Evolutionary conservation across 192 early-diverging fungal species (phyloP).

Genomic region (Backusella circina): DNA sequence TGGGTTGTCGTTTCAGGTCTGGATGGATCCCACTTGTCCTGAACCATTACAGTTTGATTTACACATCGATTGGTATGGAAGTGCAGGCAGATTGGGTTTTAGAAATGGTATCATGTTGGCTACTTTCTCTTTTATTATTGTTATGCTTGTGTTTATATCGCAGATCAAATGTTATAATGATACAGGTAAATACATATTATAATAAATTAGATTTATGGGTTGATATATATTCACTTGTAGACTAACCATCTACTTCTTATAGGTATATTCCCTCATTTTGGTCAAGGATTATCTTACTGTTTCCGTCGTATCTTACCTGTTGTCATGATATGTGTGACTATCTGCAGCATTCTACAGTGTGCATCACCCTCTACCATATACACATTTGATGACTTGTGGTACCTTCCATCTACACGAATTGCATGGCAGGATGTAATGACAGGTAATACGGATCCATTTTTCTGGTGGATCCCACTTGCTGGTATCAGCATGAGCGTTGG

Average conservation of each 20-base stretch:
- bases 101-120: slow-evolving; percentile 67
- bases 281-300: slow-evolving; percentile 33
- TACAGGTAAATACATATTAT: slow-evolving; percentile 8
- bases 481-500: slow-evolving; percentile 47
- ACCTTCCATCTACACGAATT: slow-evolving; percentile 3
- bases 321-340: slow-evolving; percentile 30
- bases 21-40: slow-evolving; percentile 52
- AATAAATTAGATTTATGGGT: background rate
- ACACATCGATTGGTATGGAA: slow-evolving; percentile 64
- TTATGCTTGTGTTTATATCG: slow-evolving; percentile 46
- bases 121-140: slow-evolving; percentile 65
- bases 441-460: slow-evolving; percentile 48
- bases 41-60: slow-evolving; percentile 43
- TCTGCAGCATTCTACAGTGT: slow-evolving; percentile 37
- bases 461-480: slow-evolving; percentile 48
- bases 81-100: slow-evolving; percentile 63
- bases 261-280: slow-evolving; percentile 41
- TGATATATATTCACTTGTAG: background rate
- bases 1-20: slow-evolving; percentile 46
- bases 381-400: slow-evolving; percentile 20
- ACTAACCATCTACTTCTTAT: background rate
- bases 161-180: slow-evolving; percentile 41
- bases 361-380: slow-evolving; percentile 13
- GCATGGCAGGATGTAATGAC: slow-evolving; percentile 40
- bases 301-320: slow-evolving; percentile 30